Evolutionary conservation across 208 protist genomes (phyloP).

Genomic region (Acanthamoeba lugdunensis): DNA sequence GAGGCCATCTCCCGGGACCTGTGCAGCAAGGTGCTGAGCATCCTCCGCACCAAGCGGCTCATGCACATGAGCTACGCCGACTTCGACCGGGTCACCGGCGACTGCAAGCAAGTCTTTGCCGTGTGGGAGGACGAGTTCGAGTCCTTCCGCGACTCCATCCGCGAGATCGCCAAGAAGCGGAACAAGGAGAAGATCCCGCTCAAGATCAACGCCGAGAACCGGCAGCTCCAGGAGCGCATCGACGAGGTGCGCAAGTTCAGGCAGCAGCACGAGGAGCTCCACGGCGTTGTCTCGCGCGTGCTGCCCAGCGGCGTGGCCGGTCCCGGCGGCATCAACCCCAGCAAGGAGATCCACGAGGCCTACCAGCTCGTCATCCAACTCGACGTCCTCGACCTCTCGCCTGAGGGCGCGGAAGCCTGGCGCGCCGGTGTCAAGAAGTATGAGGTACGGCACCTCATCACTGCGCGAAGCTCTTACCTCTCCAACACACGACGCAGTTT

Average conservation of each 20-base stretch:
- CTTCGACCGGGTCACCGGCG: constrained; percentile 82
- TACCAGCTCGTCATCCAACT: constrained; percentile 84
- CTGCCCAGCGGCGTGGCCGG: neutral
- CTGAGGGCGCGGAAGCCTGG: constrained; percentile 84
- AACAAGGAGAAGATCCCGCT: constrained; percentile 83
- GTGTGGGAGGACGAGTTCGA: constrained; percentile 85
- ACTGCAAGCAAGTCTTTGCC: constrained; percentile 82
- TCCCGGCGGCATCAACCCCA: constrained; percentile 78
- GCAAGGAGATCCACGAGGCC: constrained; percentile 86
- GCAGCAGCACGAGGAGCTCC: constrained; percentile 87
- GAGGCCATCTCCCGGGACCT: constrained; percentile 85
- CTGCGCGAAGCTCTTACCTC: neutral
- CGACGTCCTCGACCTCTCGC: constrained; percentile 82
- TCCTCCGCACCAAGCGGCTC: constrained; percentile 77
- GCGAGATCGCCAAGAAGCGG: constrained; percentile 80
- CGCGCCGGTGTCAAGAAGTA: constrained; percentile 82
- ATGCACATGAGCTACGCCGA: constrained; percentile 84
- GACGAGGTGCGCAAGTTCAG: constrained; percentile 86
- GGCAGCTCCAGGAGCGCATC: constrained; percentile 84
- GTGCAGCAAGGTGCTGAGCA: constrained; percentile 71
- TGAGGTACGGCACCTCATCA: constrained; percentile 74
- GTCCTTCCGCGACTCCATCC: constrained; percentile 78
- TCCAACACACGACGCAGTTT: neutral
- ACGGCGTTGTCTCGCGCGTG: constrained; percentile 83
- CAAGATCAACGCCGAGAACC: constrained; percentile 83